A percentile compares a stretch with the other conserved stretches of the same genome.
These are phyloP conservation scores for Clathrospora elynae DNA, from an alignment of 2,329 filamentous ascomycete genomes.

Conservation along the genomic window DNA sequence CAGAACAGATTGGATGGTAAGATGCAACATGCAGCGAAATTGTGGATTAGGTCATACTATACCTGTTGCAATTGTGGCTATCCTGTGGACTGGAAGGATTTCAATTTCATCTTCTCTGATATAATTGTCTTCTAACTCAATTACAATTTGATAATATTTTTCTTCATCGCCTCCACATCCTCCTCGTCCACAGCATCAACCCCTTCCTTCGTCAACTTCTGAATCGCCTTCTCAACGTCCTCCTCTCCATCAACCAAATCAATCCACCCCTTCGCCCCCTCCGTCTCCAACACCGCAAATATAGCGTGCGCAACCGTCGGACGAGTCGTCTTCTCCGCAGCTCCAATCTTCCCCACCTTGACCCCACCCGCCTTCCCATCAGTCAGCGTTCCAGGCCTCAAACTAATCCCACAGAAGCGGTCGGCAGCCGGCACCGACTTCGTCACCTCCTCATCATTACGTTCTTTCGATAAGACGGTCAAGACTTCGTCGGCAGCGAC, in stretches of 20 bases:
- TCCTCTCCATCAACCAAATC: constrained; percentile 60
- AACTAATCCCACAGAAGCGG: constrained; percentile 57
- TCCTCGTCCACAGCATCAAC: constrained; percentile 58
- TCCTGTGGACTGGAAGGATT: too few relatives aligned
- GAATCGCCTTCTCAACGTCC: constrained; percentile 53
- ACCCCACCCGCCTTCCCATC: constrained; percentile 57
- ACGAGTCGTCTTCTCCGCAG: constrained; percentile 52
- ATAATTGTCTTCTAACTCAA: neutral
- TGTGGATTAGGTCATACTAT: too few relatives aligned
- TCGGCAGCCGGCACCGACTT: constrained; percentile 32
- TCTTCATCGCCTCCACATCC: constrained; percentile 54
- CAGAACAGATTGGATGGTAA: too few relatives aligned
- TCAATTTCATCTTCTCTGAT: neutral
- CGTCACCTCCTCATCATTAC: constrained; percentile 35
- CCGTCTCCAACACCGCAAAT: constrained; percentile 55
- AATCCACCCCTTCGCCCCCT: constrained; percentile 58
- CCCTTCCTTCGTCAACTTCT: constrained; percentile 51
- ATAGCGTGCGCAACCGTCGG: constrained; percentile 60
- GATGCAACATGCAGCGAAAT: too few relatives aligned
- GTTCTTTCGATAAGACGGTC: constrained; percentile 50
- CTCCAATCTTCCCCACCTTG: constrained; percentile 53
- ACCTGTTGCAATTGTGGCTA: too few relatives aligned
- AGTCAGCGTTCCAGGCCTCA: constrained; percentile 57
- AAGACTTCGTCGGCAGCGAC: constrained; percentile 62
- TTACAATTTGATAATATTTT: constrained; percentile 28